Evolutionary conservation across 192 early-diverging fungal species (phyloP), one percentile per base, ranked within the genome.

Genomic region (Umbelopsis ramanniana): DNA sequence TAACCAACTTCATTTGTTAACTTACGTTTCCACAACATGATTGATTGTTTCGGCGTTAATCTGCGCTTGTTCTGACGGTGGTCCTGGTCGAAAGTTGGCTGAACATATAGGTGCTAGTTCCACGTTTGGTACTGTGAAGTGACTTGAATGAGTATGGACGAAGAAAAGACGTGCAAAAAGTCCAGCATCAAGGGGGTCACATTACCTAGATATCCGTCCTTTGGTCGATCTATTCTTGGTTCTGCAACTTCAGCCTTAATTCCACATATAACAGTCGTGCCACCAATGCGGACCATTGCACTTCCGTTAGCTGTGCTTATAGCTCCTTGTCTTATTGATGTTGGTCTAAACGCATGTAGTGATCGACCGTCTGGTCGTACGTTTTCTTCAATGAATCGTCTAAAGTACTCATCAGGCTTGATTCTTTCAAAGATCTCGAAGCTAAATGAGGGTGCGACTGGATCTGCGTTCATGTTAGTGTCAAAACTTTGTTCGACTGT

Each of bases 181-280:
- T 53, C 24, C 43, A 7, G 12, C 29, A 0, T 48, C 26, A 9
- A 33, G 19, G 4, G 10, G 23, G 0, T 52, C 24, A 46, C 21
- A 11, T 63, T 74, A 93, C 92, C 90, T 21, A 99, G 82, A 70
- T 89, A 98, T 14, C 97, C 96, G 46, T 87, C 74, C 50, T 85
- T 79, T 21, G 95, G 95, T 1, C 38, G 37, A 46, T 83, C 84
- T 26, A 94, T 77, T 24, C 83, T 81, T 29, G 97, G 96, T 72
- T 92, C 90, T 29, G 93, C 84, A 4, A 97, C 93, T 81, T 97
- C 95, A 22, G 93, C 96, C 78, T 99, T 99, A 66, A 99, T 90
- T 21, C 95, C 97, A 72, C 96, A 97, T 6, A 96, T 84, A 17
- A 95, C 92, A 12, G 91, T 95, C 2, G 95, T 97, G 38, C 93